A percentile compares a stretch with the other conserved stretches of the same genome.
phyloP scores from a whole-genome alignment of 208 protist genomes.

The Naegleria lovaniensis region DNA sequence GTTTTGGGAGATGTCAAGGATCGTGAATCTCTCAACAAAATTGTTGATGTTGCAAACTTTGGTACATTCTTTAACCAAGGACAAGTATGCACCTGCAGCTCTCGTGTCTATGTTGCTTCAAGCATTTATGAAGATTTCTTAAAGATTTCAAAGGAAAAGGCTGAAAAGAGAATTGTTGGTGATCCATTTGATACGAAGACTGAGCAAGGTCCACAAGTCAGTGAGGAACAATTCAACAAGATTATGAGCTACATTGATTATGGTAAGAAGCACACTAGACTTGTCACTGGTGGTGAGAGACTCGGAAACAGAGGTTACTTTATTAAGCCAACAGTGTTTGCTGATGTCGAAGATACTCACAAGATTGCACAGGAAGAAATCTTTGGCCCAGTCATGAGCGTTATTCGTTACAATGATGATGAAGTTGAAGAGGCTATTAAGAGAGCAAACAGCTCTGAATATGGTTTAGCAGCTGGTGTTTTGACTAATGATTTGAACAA shows the following conservation, averaged over 20 bases:
- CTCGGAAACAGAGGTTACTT: conserved; percentile 64
- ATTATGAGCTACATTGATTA: conserved; percentile 65
- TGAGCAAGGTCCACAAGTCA: conserved; percentile 62
- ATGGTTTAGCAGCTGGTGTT: conserved; percentile 72
- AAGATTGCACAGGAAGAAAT: conserved; percentile 69
- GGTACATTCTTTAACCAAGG: conserved; percentile 71
- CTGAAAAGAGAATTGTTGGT: conserved; percentile 21
- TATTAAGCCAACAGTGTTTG: conserved; percentile 68
- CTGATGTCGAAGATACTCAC: conserved; percentile 62
- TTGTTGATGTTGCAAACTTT: conserved; percentile 50
- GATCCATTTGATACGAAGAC: conserved; percentile 29
- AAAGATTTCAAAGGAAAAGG: conserved; percentile 41
- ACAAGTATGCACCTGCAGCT: conserved; percentile 71
- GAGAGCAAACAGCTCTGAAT: conserved; percentile 64
- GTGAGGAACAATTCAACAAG: conserved; percentile 59
- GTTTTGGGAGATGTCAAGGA: conserved; percentile 59
- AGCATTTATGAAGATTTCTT: conserved; percentile 69
- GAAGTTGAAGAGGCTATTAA: conserved; percentile 56
- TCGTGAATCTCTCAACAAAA: conserved; percentile 53
- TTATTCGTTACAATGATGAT: conserved; percentile 47
- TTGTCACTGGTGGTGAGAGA: conserved; percentile 56
- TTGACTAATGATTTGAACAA: conserved; percentile 63
- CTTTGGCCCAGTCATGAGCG: conserved; percentile 73
- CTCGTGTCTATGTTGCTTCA: conserved; percentile 70
- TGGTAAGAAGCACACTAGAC: conserved; percentile 57